Conservation (phyloP, 2,329 filamentous ascomycete genomes). For the Aspergillus clavatus region DNA sequence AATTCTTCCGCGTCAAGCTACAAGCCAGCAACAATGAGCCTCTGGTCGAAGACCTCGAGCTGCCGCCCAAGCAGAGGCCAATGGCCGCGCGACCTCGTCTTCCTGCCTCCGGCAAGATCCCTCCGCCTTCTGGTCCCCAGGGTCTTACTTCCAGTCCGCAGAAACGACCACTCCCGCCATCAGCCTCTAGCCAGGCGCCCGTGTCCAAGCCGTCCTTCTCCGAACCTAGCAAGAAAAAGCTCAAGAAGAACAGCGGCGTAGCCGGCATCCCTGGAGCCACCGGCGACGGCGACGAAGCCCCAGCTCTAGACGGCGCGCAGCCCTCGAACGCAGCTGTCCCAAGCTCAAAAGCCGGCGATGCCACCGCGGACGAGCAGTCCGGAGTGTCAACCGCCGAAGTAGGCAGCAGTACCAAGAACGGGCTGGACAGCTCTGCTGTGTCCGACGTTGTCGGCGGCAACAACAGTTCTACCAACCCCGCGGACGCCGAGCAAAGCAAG, state of each 20-base stretch:
- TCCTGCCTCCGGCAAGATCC: slow-evolving; percentile 45
- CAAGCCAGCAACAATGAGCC: slow-evolving; percentile 77
- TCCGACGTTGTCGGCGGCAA: slow-evolving; percentile 14
- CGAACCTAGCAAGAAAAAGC: slow-evolving; percentile 41
- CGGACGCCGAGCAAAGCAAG: slow-evolving; percentile 18
- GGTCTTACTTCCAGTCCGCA: slow-evolving; percentile 36
- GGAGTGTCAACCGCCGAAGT: slow-evolving; percentile 10
- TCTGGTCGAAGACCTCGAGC: slow-evolving; percentile 87
- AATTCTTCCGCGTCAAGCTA: slow-evolving; percentile 87
- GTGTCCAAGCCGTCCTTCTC: slow-evolving; percentile 23
- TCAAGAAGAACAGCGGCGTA: slow-evolving; percentile 38
- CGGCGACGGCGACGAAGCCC: slow-evolving; percentile 26
- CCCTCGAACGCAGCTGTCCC: slow-evolving; percentile 5
- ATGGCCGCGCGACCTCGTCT: slow-evolving; percentile 41
- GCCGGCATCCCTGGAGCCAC: slow-evolving; percentile 22
- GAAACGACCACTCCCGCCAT: slow-evolving; percentile 36
- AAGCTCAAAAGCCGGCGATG: slow-evolving; percentile 46
- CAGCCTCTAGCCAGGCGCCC: slow-evolving; percentile 17
- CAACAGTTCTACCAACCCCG: slow-evolving; percentile 5
- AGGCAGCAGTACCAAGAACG: slow-evolving; percentile 12
- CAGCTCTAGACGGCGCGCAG: slow-evolving; percentile 15
- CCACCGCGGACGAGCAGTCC: slow-evolving; percentile 8
- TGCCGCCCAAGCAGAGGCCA: slow-evolving; percentile 80
- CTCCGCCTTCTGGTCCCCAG: slow-evolving; percentile 27
- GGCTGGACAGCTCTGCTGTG: slow-evolving; percentile 9